Evolutionary conservation across 2,329 filamentous ascomycete species (phyloP), one percentile per base, ranked within the genome.

Genomic region (Tympanopsis confertula): DNA sequence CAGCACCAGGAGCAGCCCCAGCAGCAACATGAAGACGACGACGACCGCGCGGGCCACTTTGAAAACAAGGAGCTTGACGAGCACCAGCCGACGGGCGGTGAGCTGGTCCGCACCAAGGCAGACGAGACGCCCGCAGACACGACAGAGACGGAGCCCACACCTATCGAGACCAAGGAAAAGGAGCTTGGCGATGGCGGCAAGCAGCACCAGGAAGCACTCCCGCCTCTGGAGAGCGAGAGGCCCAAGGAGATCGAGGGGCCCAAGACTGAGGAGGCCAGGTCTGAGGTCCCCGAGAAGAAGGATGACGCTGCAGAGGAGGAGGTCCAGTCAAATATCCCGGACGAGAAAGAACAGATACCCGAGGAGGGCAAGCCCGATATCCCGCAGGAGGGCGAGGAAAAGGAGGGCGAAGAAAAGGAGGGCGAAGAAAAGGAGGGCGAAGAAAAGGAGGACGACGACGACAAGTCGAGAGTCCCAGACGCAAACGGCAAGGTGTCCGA

Each of bases 251-350:
- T 7, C 41, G 32, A 41, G 44, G 36, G 36, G 33, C 7, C 30
- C 39, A 13, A 43, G 39, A 4, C 39, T 20, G 18, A 42, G 45
- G 29, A 36, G 36, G 28, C 36, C 24, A 29, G 26, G 13, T n/a
- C 22, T 20, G 38, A 38, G 13, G 30, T 24, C 36, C 14, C 44
- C n/a, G 43, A 44, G 35, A 38, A 46, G 32, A 40, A 47, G 24
- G 47, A 47, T 24, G 44, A 44, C 35, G 41, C 45, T 26, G 22
- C 22, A 7, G 22, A 26, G 22, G 22, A 26, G 22, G 22, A 26
- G 22, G 22, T 7, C 7, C 22, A 26, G 22, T n/a, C n/a, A n/a
- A n/a, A n/a, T n/a, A n/a, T n/a, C n/a, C n/a, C n/a, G n/a, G n/a
- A n/a, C n/a, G n/a, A n/a, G n/a, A n/a, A n/a, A n/a, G n/a, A n/a